Evolutionary conservation across 495 filamentous ascomycete species (phyloP).

Genomic region (Talaromyces wortmannii): DNA sequence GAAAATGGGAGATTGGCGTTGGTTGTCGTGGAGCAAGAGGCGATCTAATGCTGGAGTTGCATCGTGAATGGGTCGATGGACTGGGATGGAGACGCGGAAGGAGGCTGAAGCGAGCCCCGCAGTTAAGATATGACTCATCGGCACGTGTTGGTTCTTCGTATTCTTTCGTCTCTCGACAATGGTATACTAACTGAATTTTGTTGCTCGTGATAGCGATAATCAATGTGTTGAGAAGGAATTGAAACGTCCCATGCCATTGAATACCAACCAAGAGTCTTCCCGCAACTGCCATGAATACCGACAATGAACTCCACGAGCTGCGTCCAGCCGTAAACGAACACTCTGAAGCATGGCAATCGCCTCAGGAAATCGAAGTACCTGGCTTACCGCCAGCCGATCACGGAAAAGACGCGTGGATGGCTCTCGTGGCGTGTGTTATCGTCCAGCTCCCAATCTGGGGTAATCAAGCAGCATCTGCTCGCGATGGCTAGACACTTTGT

Average conservation of each 20-base stretch:
- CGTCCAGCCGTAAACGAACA: not conserved
- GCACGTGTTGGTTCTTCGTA: not conserved
- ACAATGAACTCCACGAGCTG: not conserved
- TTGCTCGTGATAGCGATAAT: not conserved
- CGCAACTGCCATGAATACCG: not conserved
- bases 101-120: no score
- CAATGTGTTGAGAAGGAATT: not conserved
- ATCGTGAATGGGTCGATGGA: no score
- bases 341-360: not conserved
- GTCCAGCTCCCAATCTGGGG: slow-evolving; percentile 61
- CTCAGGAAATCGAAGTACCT: slow-evolving; percentile 22
- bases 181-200: not conserved
- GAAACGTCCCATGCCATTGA: not conserved
- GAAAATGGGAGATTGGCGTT: no score
- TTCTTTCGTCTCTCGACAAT: not conserved
- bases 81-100: no score
- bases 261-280: not conserved
- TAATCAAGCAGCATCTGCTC: slow-evolving; percentile 15
- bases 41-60: no score
- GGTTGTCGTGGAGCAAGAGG: no score
- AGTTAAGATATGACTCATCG: not conserved
- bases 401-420: slow-evolving; percentile 58
- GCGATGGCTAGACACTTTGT: not conserved
- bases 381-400: slow-evolving; percentile 49
- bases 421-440: slow-evolving; percentile 53